phyloP scores from a whole-genome alignment of 441 rosid species.

The Theobroma grandiflorum region DNA sequence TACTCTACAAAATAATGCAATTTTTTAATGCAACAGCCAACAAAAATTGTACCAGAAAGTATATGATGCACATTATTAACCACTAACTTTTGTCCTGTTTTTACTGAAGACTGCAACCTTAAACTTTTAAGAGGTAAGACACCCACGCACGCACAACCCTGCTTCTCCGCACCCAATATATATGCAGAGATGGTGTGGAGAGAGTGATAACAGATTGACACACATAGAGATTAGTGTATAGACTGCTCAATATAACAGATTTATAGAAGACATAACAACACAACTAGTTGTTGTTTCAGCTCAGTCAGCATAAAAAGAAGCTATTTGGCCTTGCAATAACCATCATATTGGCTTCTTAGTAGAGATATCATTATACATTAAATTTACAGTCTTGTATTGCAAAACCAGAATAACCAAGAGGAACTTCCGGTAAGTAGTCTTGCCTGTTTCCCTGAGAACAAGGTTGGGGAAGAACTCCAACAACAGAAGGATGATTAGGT shows the following conservation, averaged over 20 bases:
- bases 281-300: not conserved
- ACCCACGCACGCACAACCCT: not conserved
- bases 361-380: conserved; percentile 10
- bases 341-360: conserved; percentile 10
- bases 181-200: not conserved
- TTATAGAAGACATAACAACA: not conserved
- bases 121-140: conserved; percentile 1
- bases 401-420: conserved; percentile 26
- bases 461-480: conserved; percentile 72
- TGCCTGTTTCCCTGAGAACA: conserved; percentile 61
- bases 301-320: not conserved
- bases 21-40: conserved; percentile 31
- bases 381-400: conserved; percentile 18
- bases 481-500: conserved; percentile 55
- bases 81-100: conserved; percentile 4
- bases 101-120: conserved; percentile 3
- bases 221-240: not conserved
- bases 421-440: conserved; percentile 27
- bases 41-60: conserved; percentile 18
- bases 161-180: not conserved
- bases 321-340: conserved; percentile 19
- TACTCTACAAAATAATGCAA: conserved; percentile 56
- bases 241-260: conserved; percentile 10
- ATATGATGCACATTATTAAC: conserved; percentile 19
- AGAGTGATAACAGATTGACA: not conserved